Base-by-base conservation (phyloP, 2,329 filamentous ascomycete genomes). In the Phialophora chinensis region DNA sequence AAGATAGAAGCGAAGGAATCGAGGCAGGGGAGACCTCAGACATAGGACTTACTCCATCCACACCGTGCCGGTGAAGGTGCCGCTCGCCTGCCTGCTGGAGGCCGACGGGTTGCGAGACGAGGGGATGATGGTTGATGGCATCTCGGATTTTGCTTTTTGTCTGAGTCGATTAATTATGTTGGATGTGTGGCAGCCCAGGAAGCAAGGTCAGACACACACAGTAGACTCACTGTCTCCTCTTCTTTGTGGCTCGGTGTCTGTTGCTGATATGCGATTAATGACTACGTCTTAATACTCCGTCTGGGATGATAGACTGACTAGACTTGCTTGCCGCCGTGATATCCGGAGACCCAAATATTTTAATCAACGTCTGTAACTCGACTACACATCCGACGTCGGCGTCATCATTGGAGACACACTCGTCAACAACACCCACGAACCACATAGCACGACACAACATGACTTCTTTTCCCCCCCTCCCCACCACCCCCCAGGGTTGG, bases 21-120 rank as follows among this genome's bases (percentile, higher is more conserved):
- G 23, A 25, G 23, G 2, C 23, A 25, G 23, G 23, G 23, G 23
- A 25, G 23, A 25, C 1, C 23, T 25, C 23, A 25, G 23, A 25
- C 23, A 25, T 25, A 25, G 23, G 14, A 29, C 53, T 35, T 31
- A 55, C 53, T 79, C 74, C 35, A 76, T 68, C 53, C 64, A 77
- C 20, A 77, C 78, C 8, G 74, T 73, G 52, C 77, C 77, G 23
- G 70, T 76, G 68, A 77, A 77, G 3, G 72, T 74, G 35, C 29
- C 44, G 29, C 44, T 65, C 17, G 38, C 58, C 50, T 70, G 65
- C 27, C 31, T 49, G 29, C 58, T 68, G 10, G 62, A 53, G 38
- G 54, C 56, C 25, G 53, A 50, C 14, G 59, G 17, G 53, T 59
- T 58, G 56, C 65, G 67, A 1, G 67, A 69, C 50, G 47, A 12